These are phyloP conservation scores for Mucor ambiguus DNA, from an alignment of 371 early-diverging fungal species.

Conservation along the genomic window DNA sequence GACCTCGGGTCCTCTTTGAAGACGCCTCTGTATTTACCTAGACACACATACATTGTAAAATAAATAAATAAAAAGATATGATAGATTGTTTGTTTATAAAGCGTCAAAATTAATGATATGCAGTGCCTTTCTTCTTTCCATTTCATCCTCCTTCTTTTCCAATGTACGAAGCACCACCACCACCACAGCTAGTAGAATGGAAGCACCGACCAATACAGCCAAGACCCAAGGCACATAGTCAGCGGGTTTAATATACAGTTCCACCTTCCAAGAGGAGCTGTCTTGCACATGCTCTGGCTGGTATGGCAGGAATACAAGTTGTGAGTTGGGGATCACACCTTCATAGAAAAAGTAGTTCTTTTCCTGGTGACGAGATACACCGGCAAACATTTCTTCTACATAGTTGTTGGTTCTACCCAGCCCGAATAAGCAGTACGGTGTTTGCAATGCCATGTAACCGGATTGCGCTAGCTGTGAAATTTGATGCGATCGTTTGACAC, in stretches of 20 bases:
- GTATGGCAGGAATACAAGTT: slow-evolving; percentile 87
- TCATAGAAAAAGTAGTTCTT: slow-evolving; percentile 61
- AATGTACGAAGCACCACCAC: slow-evolving; percentile 71
- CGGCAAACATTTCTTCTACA: slow-evolving; percentile 90
- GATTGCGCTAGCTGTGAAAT: slow-evolving; percentile 83
- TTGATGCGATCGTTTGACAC: slow-evolving; percentile 77
- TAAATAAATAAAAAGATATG: neutral
- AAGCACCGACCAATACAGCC: slow-evolving; percentile 64
- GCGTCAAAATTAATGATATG: slow-evolving; percentile 94
- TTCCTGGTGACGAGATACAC: slow-evolving; percentile 70
- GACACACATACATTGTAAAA: no score
- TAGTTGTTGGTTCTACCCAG: slow-evolving; percentile 95
- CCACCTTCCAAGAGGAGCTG: slow-evolving; percentile 76
- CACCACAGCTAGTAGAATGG: slow-evolving; percentile 67
- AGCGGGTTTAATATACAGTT: slow-evolving; percentile 85
- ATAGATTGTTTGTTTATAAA: slow-evolving; percentile 47
- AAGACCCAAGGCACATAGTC: slow-evolving; percentile 81
- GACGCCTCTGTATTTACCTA: slow-evolving; percentile 29
- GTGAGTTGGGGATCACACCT: slow-evolving; percentile 93
- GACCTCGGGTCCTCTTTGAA: slow-evolving; percentile 51
- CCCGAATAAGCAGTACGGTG: slow-evolving; percentile 87
- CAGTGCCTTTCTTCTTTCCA: slow-evolving; percentile 69
- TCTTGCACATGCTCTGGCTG: slow-evolving; percentile 59
- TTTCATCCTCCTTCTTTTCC: slow-evolving; percentile 84
- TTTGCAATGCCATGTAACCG: slow-evolving; percentile 72